Evolutionary conservation across 371 early-diverging fungal genomes (phyloP).

Genomic region (Coemansia sp.): DNA sequence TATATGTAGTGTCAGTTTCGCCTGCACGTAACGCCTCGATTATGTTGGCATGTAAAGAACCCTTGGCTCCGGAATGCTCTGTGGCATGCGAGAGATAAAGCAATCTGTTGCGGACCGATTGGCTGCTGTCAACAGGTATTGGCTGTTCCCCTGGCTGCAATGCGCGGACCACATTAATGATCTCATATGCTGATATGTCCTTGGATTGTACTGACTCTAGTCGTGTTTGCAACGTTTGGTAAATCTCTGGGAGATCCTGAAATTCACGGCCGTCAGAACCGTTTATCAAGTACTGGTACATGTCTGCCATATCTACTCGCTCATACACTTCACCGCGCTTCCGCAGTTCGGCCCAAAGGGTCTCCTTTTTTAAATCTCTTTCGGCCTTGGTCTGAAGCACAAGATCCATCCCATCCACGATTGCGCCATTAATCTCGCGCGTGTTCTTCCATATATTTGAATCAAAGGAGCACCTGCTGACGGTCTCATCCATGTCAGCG

Average conservation of each 20-base stretch:
- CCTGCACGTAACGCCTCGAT: too few species aligned
- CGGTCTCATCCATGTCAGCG: not conserved
- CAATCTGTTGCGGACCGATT: too few species aligned
- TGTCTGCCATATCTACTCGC: conserved; percentile 19
- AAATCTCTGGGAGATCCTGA: not conserved
- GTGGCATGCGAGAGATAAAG: too few species aligned
- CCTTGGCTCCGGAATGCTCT: too few species aligned
- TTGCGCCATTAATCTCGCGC: not conserved
- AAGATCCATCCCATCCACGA: conserved; percentile 24
- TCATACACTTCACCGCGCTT: conserved; percentile 17
- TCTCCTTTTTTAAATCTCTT: conserved; percentile 4
- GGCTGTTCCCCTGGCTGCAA: not conserved
- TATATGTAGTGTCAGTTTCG: too few species aligned
- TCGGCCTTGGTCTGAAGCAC: conserved; percentile 7
- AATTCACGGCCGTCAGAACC: not conserved
- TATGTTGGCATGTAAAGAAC: too few species aligned
- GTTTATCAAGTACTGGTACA: conserved; percentile 6
- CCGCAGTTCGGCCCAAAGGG: conserved; percentile 19
- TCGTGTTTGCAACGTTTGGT: not conserved
- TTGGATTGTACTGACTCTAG: not conserved
- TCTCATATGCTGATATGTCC: not conserved
- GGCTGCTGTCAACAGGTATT: too few species aligned
- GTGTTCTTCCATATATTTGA: not conserved
- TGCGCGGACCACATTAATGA: not conserved
- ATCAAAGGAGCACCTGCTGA: not conserved